Evolutionary conservation across 2,329 filamentous ascomycete genomes (phyloP), one percentile per base, ranked within the genome.

Genomic region (Aspergillus sojae): DNA sequence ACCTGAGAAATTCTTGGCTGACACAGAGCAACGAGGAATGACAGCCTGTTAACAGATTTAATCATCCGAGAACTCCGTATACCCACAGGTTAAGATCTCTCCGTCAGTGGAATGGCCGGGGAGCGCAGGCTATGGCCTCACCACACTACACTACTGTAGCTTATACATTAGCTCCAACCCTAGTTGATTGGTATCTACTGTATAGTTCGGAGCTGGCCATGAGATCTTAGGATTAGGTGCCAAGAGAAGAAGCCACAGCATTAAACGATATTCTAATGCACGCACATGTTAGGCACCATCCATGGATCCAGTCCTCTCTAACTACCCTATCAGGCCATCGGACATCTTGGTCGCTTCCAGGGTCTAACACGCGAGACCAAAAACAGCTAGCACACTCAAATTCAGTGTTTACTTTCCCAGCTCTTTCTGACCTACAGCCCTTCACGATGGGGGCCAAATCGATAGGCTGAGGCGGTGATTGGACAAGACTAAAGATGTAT

Each of bases 121-220:
- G 26, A 58, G 23, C n/a, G 32, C 12, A 34, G 57, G 43, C 57
- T 32, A 39, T 41, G 43, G 41, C 28, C 36, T 58, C 43, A 43
- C 57, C 57, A 50, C 57, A 50, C 43, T 50, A 50, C 57, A 50
- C 43, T 50, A 58, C 57, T 30, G 28, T 46, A 50, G 16, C 57
- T 58, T 58, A 58, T 36, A 50, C 57, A 58, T 58, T 58, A 46
- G 57, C 30, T 23, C 41, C 23, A 36, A 46, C 19, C 43, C 43
- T 46, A 58, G 56, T 43, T 30, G 21, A 48, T 28, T 50, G 46
- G 23, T 30, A 30, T 41, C 36, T 41, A 41, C 36, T 41, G 36
- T 30, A 50, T 50, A 30, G 48, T 36, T 58, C 16, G 43, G 30
- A 36, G 16, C 26, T 36, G 43, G 41, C 43, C 43, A 58, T 58